Evolutionary conservation across 208 protist species (phyloP), one percentile per base, ranked within the genome.

Genomic region (Crithidia mellificae): DNA sequence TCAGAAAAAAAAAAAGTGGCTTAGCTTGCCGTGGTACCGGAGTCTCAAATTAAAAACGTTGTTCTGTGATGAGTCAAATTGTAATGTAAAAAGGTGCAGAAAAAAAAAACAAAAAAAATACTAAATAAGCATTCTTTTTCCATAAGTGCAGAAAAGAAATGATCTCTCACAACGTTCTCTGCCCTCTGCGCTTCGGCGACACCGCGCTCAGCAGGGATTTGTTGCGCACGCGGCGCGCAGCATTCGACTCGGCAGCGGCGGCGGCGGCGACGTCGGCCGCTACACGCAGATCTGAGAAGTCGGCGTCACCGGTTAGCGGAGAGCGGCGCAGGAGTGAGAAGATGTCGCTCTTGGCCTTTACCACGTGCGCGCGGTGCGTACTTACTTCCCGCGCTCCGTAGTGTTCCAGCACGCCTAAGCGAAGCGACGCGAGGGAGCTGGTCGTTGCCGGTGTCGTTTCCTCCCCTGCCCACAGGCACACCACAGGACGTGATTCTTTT

Each of bases 311-410:
- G 5, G 24, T 38, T n/a, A 25, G 25, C 4, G 52, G 17, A 19
- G 34, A 49, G 34, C 20, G 54, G 69, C 69, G 52, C 4, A 77
- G 22, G 7, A 77, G 55, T 1, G 67, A 53, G 52, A 71, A 58
- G 49, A 83, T 78, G 57, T 77, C 78, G 9, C 54, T 43, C 41
- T 83, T 74, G 15, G 73, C 78, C 24, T 57, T 74, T 15, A 66
- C 51, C 15, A 76, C 24, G 29, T 72, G 44, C 3, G 74, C 74
- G 24, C 68, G 66, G 46, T 65, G 27, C 14, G 59, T 58, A 50
- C 61, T 63, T 32, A 74, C 69, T 30, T 63, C 61, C 27, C 69
- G 69, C 17, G 52, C 69, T 14, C 61, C 69, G 41, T 74, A 68
- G 38, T 63, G 69, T 15, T 39, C 39, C 6, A 80, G 41, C 54